phyloP scores from a whole-genome alignment of 1,139 yeast genomes.

The Suhomyces kunorum region DNA sequence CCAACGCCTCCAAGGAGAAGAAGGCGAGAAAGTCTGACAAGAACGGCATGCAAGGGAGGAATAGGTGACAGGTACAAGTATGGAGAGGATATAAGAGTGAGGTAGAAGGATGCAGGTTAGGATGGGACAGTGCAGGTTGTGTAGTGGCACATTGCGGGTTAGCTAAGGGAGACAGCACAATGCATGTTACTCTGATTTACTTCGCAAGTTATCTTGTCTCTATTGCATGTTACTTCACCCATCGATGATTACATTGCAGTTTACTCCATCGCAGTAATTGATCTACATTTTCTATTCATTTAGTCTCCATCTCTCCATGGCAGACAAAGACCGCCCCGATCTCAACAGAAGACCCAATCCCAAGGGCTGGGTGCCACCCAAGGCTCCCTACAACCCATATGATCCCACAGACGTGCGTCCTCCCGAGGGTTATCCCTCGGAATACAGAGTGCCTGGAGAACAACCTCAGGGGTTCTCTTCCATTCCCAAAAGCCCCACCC shows the following conservation, averaged over 20 bases:
- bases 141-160: too few species aligned
- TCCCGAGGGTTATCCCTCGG: slow-evolving; percentile 83
- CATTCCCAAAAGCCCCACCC: slow-evolving; percentile 68
- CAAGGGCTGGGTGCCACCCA: slow-evolving; percentile 79
- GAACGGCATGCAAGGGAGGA: slow-evolving; percentile 19
- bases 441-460: slow-evolving; percentile 59
- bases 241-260: too few species aligned
- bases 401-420: slow-evolving; percentile 79
- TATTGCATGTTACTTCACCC: too few species aligned
- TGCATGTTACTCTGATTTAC: background rate
- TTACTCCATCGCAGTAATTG: too few species aligned
- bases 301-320: too few species aligned
- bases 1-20: slow-evolving; percentile 76
- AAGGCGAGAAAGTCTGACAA: slow-evolving; percentile 35
- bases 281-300: too few species aligned
- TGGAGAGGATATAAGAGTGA: too few species aligned
- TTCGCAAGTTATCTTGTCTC: too few species aligned
- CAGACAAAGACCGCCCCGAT: slow-evolving; percentile 14
- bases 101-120: slow-evolving; percentile 1
- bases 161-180: too few species aligned
- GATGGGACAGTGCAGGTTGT: too few species aligned
- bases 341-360: slow-evolving; percentile 71
- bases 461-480: slow-evolving; percentile 57
- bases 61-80: too few species aligned
- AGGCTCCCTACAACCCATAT: slow-evolving; percentile 83